A percentile compares a stretch with the other conserved stretches of the same genome.
Evolutionary conservation across 768 basidiomycete species (phyloP).

Genomic region (Mycena rosella): DNA sequence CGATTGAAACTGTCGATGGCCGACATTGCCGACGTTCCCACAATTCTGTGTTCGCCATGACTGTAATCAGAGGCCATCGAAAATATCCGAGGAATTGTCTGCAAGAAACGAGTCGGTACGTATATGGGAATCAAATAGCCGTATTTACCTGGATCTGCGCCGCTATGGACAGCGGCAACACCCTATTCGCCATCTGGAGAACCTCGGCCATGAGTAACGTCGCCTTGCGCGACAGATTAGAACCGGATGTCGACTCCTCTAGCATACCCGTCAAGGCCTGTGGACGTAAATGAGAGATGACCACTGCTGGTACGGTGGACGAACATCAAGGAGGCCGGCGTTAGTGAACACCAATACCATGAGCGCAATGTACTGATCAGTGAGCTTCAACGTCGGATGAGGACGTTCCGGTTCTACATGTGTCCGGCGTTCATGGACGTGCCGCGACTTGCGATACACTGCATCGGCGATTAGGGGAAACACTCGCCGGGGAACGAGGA

Average conservation of each 20-base stretch:
- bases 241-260: slow-evolving; percentile 81
- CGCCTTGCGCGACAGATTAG: slow-evolving; percentile 87
- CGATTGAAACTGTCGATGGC: slow-evolving; percentile 95
- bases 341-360: slow-evolving; percentile 87
- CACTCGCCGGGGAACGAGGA: slow-evolving; percentile 1
- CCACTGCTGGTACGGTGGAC: slow-evolving; percentile 36
- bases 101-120: slow-evolving; percentile 7
- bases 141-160: slow-evolving; percentile 81
- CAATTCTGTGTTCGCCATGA: slow-evolving; percentile 81
- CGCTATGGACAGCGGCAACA: slow-evolving; percentile 85
- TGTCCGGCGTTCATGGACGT: slow-evolving; percentile 50
- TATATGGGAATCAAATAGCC: neutral
- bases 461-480: slow-evolving; percentile 13
- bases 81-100: slow-evolving; percentile 91
- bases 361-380: slow-evolving; percentile 93
- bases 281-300: slow-evolving; percentile 2
- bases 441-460: slow-evolving; percentile 78
- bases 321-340: slow-evolving; percentile 89
- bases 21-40: slow-evolving; percentile 87
- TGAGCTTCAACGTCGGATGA: slow-evolving; percentile 77
- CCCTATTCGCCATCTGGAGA: slow-evolving; percentile 87
- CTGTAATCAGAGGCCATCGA: slow-evolving; percentile 84
- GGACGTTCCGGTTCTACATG: slow-evolving; percentile 59
- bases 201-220: slow-evolving; percentile 93
- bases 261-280: slow-evolving; percentile 90